These are phyloP conservation scores for Trypethelium eluteriae DNA, from an alignment of 495 filamentous ascomycete species.

Conservation along the genomic window DNA sequence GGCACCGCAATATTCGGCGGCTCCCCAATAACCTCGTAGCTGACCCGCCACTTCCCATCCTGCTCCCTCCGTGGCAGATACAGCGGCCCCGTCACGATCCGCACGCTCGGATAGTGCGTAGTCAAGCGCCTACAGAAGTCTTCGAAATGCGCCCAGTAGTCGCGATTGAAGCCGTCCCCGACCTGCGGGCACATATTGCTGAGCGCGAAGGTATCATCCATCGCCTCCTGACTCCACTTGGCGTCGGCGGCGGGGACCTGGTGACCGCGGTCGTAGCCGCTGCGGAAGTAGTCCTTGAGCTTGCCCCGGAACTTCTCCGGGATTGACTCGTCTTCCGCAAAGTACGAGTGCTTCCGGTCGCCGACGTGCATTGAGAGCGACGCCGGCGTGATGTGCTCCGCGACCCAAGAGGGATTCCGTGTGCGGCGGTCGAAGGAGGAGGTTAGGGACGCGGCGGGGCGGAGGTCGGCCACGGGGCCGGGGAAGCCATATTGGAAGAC, in stretches of 20 bases:
- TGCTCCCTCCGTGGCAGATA: slow-evolving; percentile 75
- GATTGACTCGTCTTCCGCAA: slow-evolving; percentile 71
- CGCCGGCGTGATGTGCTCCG: slow-evolving; percentile 90
- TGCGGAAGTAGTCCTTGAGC: slow-evolving; percentile 85
- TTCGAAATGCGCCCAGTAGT: slow-evolving; percentile 99
- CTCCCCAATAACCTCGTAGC: slow-evolving; percentile 91
- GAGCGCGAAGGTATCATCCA: slow-evolving; percentile 88
- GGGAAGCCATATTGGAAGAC: slow-evolving; percentile 97
- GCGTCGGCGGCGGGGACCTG: slow-evolving; percentile 94
- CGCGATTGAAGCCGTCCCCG: slow-evolving; percentile 92
- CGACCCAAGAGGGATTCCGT: slow-evolving; percentile 91
- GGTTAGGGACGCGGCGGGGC: slow-evolving; percentile 61
- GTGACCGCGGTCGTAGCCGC: slow-evolving; percentile 67
- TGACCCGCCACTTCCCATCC: slow-evolving; percentile 91
- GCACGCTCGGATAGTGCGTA: slow-evolving; percentile 70
- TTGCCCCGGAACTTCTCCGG: slow-evolving; percentile 83
- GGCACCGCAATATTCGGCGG: slow-evolving; percentile 94
- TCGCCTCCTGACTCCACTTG: slow-evolving; percentile 87
- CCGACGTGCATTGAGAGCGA: slow-evolving; percentile 67
- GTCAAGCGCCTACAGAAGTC: slow-evolving; percentile 88
- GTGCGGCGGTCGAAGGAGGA: slow-evolving; percentile 87
- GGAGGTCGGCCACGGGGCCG: slow-evolving; percentile 77
- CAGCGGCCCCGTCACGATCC: slow-evolving; percentile 86
- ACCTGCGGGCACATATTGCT: slow-evolving; percentile 98
- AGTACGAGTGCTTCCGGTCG: slow-evolving; percentile 75